Base-by-base conservation (phyloP, 768 basidiomycete genomes). In the Amanita pseudoporphyria region DNA sequence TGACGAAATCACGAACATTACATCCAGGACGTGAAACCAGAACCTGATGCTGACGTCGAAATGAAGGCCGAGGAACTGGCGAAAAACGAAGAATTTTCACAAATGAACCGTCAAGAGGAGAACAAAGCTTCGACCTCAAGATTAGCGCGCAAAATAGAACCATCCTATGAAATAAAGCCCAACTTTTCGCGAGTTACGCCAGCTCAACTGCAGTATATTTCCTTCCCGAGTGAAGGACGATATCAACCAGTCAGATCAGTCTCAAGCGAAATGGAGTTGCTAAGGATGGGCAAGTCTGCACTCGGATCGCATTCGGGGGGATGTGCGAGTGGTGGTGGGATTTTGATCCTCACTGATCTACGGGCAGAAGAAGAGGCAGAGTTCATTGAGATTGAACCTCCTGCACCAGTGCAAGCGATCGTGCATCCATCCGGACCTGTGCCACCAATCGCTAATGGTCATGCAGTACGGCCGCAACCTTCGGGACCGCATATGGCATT, bases 131-230 rank as follows among this genome's bases (percentile, higher is more conserved):
- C 68, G 31, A 58, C 67, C n/a, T 51, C 66, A 14, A 71, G 73
- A 56, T 58, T 67, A n/a, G 64, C 74, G 51, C 81, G 80, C 59
- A 89, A 83, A 63, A 60, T 66, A 13, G 96, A 99, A 60, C 82
- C 89, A 1, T 67, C 76, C 2, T 85, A 72, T 10, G 91, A 96
- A 67, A 75, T 68, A 52, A 70, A 89, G 9, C 70, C 80, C 18
- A 99, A 99, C 71, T 84, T 97, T 61, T 87, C 91, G 16, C 84
- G 96, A 43, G 94, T 97, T 18, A 90, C 87, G 2, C 89, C 94
- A 16, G 80, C 84, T 0, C 96, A 99, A 62, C 69, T 95, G 22
- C 69, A 78, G n/a, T 79, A 86, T 65, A 78, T 98, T 60, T 75
- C 79, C 41, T 95, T 98, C 77, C 82, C 90, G 0, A 53, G 70